phyloP scores from a whole-genome alignment of 768 basidiomycete species.

The Hemileccinum impolitum region DNA sequence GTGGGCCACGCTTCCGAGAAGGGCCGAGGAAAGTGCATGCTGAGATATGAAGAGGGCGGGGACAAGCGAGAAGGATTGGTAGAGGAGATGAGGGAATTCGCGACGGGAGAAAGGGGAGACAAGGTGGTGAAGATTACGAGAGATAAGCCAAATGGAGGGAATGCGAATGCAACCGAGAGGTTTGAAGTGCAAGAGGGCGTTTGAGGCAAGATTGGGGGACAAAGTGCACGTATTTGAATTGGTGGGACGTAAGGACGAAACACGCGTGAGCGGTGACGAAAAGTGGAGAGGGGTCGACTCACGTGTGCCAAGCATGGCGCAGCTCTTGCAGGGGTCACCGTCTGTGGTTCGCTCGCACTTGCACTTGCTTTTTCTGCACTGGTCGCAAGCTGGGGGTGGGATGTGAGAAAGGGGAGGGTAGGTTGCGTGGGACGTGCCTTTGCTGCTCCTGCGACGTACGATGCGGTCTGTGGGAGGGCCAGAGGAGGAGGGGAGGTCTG shows the following conservation, averaged over 20 bases:
- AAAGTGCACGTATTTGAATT: slow-evolving; percentile 3
- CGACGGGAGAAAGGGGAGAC: slow-evolving; percentile 10
- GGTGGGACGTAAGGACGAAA: background rate
- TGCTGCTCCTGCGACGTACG: slow-evolving; percentile 71
- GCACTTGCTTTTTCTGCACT: slow-evolving; percentile 87
- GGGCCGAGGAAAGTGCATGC: slow-evolving; percentile 78
- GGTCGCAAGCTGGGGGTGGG: slow-evolving; percentile 67
- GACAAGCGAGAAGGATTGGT: too few relatives aligned
- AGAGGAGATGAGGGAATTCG: background rate
- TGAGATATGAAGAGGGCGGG: slow-evolving; percentile 23
- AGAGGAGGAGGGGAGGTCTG: slow-evolving; percentile 39
- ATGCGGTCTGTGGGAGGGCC: slow-evolving; percentile 41
- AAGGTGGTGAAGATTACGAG: slow-evolving; percentile 16
- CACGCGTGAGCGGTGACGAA: slow-evolving; percentile 11
- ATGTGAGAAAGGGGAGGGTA: background rate
- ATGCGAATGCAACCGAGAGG: slow-evolving; percentile 1
- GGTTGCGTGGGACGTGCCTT: slow-evolving; percentile 43
- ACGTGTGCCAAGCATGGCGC: slow-evolving; percentile 71
- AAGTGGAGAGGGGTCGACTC: slow-evolving; percentile 23
- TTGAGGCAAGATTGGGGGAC: background rate
- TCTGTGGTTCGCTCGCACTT: slow-evolving; percentile 72
- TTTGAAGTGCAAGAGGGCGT: too few relatives aligned
- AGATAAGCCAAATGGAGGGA: slow-evolving; percentile 15
- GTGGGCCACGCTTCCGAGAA: slow-evolving; percentile 79
- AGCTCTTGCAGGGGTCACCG: slow-evolving; percentile 71